phyloP scores from a whole-genome alignment of 1,284 basidiomycete genomes.

The Ceratobasidium sp. region DNA sequence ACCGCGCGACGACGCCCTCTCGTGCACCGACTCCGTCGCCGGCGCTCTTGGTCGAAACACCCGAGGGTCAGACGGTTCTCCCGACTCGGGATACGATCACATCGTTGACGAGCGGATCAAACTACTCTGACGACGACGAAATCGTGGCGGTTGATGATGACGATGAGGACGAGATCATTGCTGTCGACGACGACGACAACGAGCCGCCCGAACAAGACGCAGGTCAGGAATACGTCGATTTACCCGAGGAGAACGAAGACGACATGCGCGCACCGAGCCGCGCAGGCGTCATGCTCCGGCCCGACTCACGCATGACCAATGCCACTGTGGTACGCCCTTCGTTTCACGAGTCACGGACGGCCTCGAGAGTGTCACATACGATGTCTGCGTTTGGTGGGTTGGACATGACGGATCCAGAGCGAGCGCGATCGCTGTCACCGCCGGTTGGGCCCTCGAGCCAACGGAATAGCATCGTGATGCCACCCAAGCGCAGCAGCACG shows the following conservation, averaged over 20 bases:
- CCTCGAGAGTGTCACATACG: conserved; percentile 15
- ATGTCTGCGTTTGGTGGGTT: conserved; percentile 30
- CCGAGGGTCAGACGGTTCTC: conserved; percentile 35
- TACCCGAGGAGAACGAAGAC: conserved; percentile 48
- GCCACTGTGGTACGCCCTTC: conserved; percentile 32
- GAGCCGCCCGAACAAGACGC: conserved; percentile 49
- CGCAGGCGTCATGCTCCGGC: conserved; percentile 27
- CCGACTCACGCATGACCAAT: conserved; percentile 36
- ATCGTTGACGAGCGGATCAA: conserved; percentile 32
- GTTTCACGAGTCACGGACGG: conserved; percentile 18
- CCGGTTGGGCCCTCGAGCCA: neutral
- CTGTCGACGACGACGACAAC: conserved; percentile 50
- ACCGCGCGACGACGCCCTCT: conserved; percentile 1
- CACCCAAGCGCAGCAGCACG: conserved; percentile 11
- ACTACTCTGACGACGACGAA: conserved; percentile 40
- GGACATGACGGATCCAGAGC: neutral
- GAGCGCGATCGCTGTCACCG: neutral
- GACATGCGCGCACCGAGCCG: conserved; percentile 37
- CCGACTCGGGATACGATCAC: conserved; percentile 18
- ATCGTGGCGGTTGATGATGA: conserved; percentile 42
- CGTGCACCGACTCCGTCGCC: conserved; percentile 34
- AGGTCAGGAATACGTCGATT: conserved; percentile 40
- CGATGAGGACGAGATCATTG: conserved; percentile 50
- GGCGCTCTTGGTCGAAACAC: conserved; percentile 23
- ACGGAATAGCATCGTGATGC: conserved; percentile 15